Evolutionary conservation across 768 basidiomycete genomes (phyloP).

Genomic region (Rossbeevera mucosa): DNA sequence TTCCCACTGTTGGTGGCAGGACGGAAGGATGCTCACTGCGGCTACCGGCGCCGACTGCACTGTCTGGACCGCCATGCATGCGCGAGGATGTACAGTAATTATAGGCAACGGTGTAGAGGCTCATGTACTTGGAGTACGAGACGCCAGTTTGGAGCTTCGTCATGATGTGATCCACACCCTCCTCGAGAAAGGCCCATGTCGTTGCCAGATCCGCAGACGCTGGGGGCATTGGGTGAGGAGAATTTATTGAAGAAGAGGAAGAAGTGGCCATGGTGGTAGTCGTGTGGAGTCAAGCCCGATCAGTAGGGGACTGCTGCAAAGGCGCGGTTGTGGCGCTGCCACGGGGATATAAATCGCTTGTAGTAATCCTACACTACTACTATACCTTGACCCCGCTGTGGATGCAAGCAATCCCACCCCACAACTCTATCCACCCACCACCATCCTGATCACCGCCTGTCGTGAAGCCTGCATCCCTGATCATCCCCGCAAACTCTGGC

Average conservation of each 20-base stretch:
- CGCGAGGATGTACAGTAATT: slow-evolving; percentile 95
- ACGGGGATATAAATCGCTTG: background rate
- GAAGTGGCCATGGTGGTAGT: slow-evolving; percentile 32
- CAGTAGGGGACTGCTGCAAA: slow-evolving; percentile 17
- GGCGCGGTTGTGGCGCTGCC: slow-evolving; percentile 28
- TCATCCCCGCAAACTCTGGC: slow-evolving; percentile 84
- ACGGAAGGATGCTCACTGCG: slow-evolving; percentile 49
- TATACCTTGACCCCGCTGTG: slow-evolving; percentile 82
- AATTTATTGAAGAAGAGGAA: slow-evolving; percentile 28
- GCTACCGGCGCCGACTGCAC: slow-evolving; percentile 32
- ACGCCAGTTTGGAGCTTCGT: slow-evolving; percentile 85
- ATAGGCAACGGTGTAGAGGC: slow-evolving; percentile 88
- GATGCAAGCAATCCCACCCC: slow-evolving; percentile 84
- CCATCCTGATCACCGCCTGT: slow-evolving; percentile 70
- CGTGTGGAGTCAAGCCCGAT: slow-evolving; percentile 19
- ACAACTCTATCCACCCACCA: slow-evolving; percentile 81
- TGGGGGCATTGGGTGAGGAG: slow-evolving; percentile 55
- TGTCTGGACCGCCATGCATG: slow-evolving; percentile 52
- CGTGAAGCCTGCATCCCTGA: slow-evolving; percentile 76
- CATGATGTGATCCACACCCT: slow-evolving; percentile 88
- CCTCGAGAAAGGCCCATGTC: slow-evolving; percentile 87
- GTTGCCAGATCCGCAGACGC: slow-evolving; percentile 67
- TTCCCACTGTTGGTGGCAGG: slow-evolving; percentile 17
- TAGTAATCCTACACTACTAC: slow-evolving; percentile 10
- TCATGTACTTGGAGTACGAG: slow-evolving; percentile 87